phyloP scores from a whole-genome alignment of 257 asterid species.

The Linaria vulgaris region DNA sequence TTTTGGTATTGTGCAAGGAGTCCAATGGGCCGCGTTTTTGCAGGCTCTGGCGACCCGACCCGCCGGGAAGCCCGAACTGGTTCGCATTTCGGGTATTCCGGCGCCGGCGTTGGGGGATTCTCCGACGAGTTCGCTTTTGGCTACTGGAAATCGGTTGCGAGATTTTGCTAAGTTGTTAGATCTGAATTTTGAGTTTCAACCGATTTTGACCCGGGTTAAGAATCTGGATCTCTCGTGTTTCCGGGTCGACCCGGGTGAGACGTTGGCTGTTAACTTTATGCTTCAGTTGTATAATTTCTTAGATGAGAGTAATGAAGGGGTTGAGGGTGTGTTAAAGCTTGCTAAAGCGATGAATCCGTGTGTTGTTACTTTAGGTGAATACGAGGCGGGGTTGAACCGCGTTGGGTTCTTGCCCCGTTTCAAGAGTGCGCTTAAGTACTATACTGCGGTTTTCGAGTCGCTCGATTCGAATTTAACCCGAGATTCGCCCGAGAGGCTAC shows the following conservation, averaged over 20 bases:
- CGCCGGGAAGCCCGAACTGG: slow-evolving; percentile 66
- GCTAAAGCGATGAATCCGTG: slow-evolving; percentile 75
- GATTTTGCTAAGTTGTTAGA: slow-evolving; percentile 78
- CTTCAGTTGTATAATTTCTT: slow-evolving; percentile 74
- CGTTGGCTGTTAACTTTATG: slow-evolving; percentile 77
- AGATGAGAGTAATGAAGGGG: slow-evolving; percentile 55
- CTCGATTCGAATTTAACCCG: slow-evolving; percentile 65
- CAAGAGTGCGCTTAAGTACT: slow-evolving; percentile 68
- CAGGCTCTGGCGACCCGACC: slow-evolving; percentile 95
- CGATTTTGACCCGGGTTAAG: slow-evolving; percentile 62
- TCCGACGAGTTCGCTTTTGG: slow-evolving; percentile 59
- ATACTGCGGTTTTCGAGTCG: slow-evolving; percentile 78
- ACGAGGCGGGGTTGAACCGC: slow-evolving; percentile 67
- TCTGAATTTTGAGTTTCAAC: slow-evolving; percentile 81
- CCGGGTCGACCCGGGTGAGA: slow-evolving; percentile 68
- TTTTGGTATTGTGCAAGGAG: slow-evolving; percentile 91
- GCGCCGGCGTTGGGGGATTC: slow-evolving; percentile 65
- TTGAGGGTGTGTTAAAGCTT: slow-evolving; percentile 56
- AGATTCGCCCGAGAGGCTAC: slow-evolving; percentile 70
- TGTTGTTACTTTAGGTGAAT: slow-evolving; percentile 84
- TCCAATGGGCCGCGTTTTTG: slow-evolving; percentile 96
- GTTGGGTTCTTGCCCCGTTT: slow-evolving; percentile 65
- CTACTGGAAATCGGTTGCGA: slow-evolving; percentile 84
- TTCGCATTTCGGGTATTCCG: slow-evolving; percentile 89
- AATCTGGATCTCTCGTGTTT: slow-evolving; percentile 53